Conservation (phyloP, 768 basidiomycete species). For the Leccinum uliginosum region DNA sequence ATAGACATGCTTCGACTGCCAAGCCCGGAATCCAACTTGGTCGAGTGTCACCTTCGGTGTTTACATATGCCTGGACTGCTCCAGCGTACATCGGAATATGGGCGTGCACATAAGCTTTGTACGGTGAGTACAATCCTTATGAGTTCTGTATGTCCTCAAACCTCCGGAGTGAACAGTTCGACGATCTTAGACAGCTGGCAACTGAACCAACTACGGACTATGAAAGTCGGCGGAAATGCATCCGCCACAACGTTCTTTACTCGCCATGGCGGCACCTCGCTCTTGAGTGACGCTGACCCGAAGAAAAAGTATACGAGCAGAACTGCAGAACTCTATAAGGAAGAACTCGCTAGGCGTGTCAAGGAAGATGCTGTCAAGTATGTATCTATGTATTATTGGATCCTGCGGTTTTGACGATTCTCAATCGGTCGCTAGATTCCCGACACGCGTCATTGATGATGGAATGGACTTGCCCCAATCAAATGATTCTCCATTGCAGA, state of each 20-base stretch:
- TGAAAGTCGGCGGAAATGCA: slow-evolving; percentile 95
- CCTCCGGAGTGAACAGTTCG: slow-evolving; percentile 52
- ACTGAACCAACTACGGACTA: slow-evolving; percentile 81
- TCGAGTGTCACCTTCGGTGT: slow-evolving; percentile 94
- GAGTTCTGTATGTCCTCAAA: slow-evolving; percentile 4
- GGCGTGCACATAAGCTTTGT: slow-evolving; percentile 99
- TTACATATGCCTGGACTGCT: slow-evolving; percentile 98
- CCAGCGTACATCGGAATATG: slow-evolving; percentile 90
- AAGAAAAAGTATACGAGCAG: slow-evolving; percentile 89
- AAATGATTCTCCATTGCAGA: slow-evolving; percentile 38
- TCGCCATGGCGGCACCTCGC: slow-evolving; percentile 72
- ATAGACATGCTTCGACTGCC: slow-evolving; percentile 91
- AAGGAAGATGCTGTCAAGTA: slow-evolving; percentile 71
- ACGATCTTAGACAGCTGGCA: slow-evolving; percentile 97
- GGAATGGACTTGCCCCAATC: slow-evolving; percentile 54
- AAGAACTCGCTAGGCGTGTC: slow-evolving; percentile 78
- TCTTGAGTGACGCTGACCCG: slow-evolving; percentile 68
- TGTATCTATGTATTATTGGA: slow-evolving; percentile 19
- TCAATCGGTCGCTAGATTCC: slow-evolving; percentile 49
- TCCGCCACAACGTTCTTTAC: slow-evolving; percentile 85
- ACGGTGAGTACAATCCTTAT: slow-evolving; percentile 48
- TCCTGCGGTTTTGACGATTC: not conserved
- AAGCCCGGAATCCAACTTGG: slow-evolving; percentile 96
- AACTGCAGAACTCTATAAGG: slow-evolving; percentile 85
- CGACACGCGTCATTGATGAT: slow-evolving; percentile 75